Evolutionary conservation across 164 flowering plant genomes (phyloP).

Genomic region (Annona cherimola): DNA sequence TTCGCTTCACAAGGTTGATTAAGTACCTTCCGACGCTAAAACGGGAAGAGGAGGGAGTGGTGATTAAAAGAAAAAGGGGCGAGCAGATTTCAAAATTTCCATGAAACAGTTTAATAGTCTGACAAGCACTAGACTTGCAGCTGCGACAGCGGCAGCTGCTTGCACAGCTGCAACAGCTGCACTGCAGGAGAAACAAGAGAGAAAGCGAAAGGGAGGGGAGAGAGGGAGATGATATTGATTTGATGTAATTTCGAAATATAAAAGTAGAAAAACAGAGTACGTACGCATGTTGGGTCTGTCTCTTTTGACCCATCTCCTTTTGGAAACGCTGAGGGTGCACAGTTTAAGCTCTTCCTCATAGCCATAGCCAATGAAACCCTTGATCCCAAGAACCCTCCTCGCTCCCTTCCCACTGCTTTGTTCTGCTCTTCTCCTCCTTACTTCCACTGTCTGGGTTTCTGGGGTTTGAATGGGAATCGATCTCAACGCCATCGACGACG

Average conservation of each 20-base stretch:
- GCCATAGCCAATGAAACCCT: constrained; percentile 2
- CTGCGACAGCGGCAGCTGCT: background rate
- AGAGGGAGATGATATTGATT: constrained; percentile 2
- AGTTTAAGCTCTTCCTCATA: constrained; percentile 12
- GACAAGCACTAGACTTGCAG: background rate
- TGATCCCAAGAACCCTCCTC: constrained; percentile 10
- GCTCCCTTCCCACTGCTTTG: constrained; percentile 2
- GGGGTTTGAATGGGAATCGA: constrained; percentile 47
- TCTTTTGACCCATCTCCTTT: constrained; percentile 16
- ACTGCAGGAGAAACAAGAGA: background rate
- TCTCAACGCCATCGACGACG: constrained; percentile 46
- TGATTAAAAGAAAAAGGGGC: no score
- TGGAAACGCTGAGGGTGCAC: constrained; percentile 16
- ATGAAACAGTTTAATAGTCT: background rate
- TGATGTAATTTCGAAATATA: constrained; percentile 1
- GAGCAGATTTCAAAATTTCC: background rate
- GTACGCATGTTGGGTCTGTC: constrained; percentile 8
- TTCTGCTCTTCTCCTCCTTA: constrained; percentile 20
- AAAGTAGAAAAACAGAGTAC: constrained; percentile 10
- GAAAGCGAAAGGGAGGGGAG: background rate
- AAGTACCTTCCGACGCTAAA: no score
- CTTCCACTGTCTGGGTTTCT: background rate
- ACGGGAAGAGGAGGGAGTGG: no score
- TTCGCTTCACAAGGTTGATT: no score
- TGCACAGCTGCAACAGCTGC: background rate